Percentiles rank a stretch among this genome's conserved stretches.
phyloP scores from a whole-genome alignment of 2,329 filamentous ascomycete genomes.

The Neofusicoccum ribis region DNA sequence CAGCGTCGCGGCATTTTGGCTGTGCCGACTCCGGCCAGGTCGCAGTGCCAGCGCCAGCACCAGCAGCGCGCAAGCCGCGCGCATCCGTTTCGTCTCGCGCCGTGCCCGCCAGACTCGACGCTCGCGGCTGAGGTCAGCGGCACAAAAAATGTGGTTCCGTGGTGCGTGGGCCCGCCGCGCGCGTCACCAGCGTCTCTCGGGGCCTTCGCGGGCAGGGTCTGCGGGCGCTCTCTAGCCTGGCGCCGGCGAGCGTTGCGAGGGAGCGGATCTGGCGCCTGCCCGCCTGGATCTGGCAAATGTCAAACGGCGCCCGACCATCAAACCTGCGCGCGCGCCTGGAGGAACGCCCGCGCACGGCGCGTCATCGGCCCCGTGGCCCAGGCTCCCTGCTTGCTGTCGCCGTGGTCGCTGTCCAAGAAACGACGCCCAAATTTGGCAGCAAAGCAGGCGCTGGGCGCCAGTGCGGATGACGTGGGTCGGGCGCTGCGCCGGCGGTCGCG shows the following conservation, averaged over 20 bases:
- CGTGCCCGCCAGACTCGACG: no score
- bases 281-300: background rate
- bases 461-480: constrained; percentile 3
- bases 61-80: background rate
- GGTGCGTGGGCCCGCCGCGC: background rate
- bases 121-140: background rate
- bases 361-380: background rate
- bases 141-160: no score
- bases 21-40: background rate
- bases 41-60: no score
- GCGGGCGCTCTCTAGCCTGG: background rate
- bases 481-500: background rate
- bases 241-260: background rate
- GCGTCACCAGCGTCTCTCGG: background rate
- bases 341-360: background rate
- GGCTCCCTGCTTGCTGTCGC: background rate
- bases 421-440: background rate
- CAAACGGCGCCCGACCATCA: background rate
- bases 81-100: background rate
- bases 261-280: background rate
- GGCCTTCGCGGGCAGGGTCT: background rate
- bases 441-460: background rate
- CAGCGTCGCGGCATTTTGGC: constrained; percentile 9
- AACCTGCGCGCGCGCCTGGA: background rate
- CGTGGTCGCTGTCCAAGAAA: background rate